Conservation (phyloP, 2,329 filamentous ascomycete species). For the Apiospora marii region DNA sequence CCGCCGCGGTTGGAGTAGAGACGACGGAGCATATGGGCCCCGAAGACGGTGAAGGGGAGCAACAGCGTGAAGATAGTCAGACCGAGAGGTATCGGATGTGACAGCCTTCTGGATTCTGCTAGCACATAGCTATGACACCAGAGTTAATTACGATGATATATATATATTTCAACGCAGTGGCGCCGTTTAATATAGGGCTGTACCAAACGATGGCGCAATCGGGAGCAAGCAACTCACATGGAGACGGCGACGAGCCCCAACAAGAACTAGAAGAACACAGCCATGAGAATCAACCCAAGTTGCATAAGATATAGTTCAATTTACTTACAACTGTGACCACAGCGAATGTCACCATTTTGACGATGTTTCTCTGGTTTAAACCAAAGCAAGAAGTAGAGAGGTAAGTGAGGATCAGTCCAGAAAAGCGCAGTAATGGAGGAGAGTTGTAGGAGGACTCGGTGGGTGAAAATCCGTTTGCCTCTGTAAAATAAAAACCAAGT, state of each 20-base stretch:
- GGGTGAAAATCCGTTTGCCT: neutral
- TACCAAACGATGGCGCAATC: neutral
- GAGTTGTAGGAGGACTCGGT: neutral
- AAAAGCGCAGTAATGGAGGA: neutral
- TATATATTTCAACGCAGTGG: neutral
- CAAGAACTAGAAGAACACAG: neutral
- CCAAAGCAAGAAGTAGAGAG: neutral
- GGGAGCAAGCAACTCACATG: neutral
- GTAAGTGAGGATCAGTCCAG: neutral
- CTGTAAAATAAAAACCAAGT: neutral
- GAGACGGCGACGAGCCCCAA: neutral
- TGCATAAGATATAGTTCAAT: too few species aligned
- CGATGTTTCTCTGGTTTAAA: neutral
- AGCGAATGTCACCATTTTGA: neutral
- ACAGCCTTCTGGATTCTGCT: slow-evolving; percentile 38
- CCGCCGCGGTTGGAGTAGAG: neutral
- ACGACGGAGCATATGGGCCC: slow-evolving; percentile 20
- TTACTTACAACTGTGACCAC: neutral
- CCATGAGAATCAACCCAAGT: neutral
- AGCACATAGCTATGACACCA: slow-evolving; percentile 38
- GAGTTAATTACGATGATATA: neutral
- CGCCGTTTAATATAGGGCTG: neutral
- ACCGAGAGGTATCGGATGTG: slow-evolving; percentile 40
- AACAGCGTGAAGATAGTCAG: slow-evolving; percentile 40
- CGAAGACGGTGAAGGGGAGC: slow-evolving; percentile 39